Conservation (phyloP, 2,329 filamentous ascomycete genomes). For the Juglanconis juglandina region DNA sequence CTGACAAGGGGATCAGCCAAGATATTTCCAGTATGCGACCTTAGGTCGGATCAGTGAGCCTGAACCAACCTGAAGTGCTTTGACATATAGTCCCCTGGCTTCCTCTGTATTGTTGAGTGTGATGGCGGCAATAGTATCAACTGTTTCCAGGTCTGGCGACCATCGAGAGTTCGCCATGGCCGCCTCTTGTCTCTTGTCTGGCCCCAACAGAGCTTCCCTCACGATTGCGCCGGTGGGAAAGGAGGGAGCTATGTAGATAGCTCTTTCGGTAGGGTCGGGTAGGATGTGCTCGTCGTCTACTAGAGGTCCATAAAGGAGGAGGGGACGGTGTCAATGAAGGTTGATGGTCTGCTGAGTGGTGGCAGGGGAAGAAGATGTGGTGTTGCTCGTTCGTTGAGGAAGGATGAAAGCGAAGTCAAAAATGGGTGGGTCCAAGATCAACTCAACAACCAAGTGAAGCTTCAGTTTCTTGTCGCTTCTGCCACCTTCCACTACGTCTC, state of each 20-base stretch:
- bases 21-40: background rate
- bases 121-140: slow-evolving; percentile 4
- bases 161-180: background rate
- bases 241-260: background rate
- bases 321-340: background rate
- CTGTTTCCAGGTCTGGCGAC: background rate
- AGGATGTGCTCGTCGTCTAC: background rate
- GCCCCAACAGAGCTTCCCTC: background rate
- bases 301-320: background rate
- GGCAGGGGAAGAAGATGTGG: background rate
- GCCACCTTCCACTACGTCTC: slow-evolving; percentile 25
- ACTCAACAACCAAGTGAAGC: background rate
- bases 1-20: background rate
- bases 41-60: background rate
- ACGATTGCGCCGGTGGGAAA: background rate
- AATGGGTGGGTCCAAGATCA: background rate
- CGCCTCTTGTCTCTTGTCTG: background rate
- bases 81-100: background rate
- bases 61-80: background rate
- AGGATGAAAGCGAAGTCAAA: too few species aligned
- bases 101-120: background rate
- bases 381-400: background rate
- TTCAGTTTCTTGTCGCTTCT: background rate
- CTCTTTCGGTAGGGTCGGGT: background rate
- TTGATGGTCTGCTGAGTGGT: background rate